Percentiles rank a stretch among this genome's conserved stretches.
These are phyloP conservation scores for Sedum album DNA, from an alignment of 164 flowering plant species.

Conservation along the genomic window DNA sequence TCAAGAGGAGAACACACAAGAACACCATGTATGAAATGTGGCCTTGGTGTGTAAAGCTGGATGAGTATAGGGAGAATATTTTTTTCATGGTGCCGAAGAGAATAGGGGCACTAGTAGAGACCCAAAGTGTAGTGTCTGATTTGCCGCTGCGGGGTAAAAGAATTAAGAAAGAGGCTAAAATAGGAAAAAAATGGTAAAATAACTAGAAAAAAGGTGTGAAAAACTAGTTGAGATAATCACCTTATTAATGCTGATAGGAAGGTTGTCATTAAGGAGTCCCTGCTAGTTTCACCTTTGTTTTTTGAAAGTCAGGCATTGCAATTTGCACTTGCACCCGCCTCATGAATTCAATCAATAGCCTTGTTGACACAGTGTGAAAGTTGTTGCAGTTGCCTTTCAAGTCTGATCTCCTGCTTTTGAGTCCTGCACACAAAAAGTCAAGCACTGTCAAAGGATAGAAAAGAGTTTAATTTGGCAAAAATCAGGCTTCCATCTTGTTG, in stretches of 20 bases:
- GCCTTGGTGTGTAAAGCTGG: not conserved
- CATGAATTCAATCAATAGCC: not conserved
- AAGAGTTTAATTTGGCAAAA: not conserved
- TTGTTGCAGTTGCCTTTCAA: not conserved
- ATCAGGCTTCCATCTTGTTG: not conserved
- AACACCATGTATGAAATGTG: too few relatives aligned
- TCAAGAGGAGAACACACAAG: too few relatives aligned
- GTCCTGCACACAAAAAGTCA: not conserved
- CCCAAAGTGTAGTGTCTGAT: not conserved
- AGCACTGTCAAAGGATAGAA: not conserved
- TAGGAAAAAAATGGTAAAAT: not conserved
- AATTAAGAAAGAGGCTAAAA: not conserved
- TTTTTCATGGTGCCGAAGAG: not conserved
- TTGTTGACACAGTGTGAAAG: not conserved
- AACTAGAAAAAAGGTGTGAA: not conserved
- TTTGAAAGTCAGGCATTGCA: too few relatives aligned
- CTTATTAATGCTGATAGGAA: constrained; percentile 1
- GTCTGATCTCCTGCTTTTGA: not conserved
- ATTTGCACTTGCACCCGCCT: constrained; percentile 5
- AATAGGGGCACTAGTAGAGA: not conserved
- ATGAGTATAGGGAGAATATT: not conserved
- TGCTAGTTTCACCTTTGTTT: constrained; percentile 6
- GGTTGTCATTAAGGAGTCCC: not conserved
- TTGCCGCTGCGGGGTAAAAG: too few relatives aligned
- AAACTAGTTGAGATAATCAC: not conserved